Evolutionary conservation across 352 stramenopile species (phyloP), one percentile per base, ranked within the genome.

Genomic region (Phytophthora pistaciae): DNA sequence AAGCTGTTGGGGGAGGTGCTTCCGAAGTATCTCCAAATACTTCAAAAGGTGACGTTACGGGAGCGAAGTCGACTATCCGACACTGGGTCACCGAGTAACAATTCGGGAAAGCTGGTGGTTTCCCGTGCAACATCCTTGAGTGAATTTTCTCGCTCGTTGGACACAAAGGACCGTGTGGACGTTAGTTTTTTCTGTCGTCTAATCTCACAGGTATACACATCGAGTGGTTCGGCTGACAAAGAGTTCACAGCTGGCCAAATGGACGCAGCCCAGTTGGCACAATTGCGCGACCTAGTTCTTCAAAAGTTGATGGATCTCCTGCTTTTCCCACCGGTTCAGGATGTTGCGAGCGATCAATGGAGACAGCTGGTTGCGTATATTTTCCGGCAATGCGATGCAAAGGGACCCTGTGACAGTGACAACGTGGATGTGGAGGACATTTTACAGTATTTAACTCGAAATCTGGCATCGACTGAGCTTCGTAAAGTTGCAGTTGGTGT

Each of bases 161-260:
- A 78, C 52, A 16, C 62, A 18, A 79, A 78, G 13, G 58, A 75
- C 20, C 75, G 78, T 52, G 76, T 87, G n/a, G 83, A 94, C 31
- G 83, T 92, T 2, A 75, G 62, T 20, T 93, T 94, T 69, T 94
- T 94, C 49, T 96, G 90, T 70, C 89, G 87, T 36, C 64, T 95
- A 36, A 79, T 93, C 33, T 79, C 89, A 11, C 83, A 95, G 68
- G 74, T 93, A 1, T 95, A 95, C 36, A 69, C 76, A 3, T 60
- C 68, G 56, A 66, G 70, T 5, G 59, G 67, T 29, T 65, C 72
- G 8, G 60, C 61, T 2, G 75, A 79, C 21, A 77, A 76, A 25
- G 73, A 75, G 27, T 50, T 65, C 25, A 74, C 55, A 3, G 70
- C 67, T 66, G 70, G 59, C 3, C 73, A 84, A 54, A 79, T 84